Percentiles rank a stretch among this genome's conserved stretches.
These are phyloP conservation scores for Coemansia umbellata DNA, from an alignment of 192 early-diverging fungal species.

Conservation along the genomic window DNA sequence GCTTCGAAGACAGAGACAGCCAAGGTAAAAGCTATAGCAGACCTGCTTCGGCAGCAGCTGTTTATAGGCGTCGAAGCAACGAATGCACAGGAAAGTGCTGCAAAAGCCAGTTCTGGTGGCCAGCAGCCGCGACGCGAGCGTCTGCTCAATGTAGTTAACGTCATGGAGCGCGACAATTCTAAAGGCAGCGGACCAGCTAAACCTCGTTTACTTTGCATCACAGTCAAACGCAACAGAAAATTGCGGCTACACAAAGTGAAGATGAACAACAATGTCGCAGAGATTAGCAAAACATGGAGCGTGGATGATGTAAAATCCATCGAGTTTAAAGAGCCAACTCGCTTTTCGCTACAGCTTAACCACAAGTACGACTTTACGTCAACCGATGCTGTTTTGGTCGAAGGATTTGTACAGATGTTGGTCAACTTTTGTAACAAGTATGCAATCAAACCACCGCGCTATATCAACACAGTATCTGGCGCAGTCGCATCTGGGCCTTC, in stretches of 20 bases:
- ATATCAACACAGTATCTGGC: conserved; percentile 37
- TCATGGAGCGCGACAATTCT: conserved; percentile 48
- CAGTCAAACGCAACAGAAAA: conserved; percentile 49
- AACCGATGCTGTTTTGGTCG: conserved; percentile 31
- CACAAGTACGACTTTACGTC: conserved; percentile 47
- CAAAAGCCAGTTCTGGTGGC: conserved; percentile 27
- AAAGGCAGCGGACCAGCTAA: conserved; percentile 33
- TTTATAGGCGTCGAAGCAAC: conserved; percentile 49
- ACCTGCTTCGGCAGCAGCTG: conserved; percentile 30
- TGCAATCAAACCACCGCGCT: conserved; percentile 32
- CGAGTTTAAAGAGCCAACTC: conserved; percentile 47
- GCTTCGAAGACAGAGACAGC: conserved; percentile 37
- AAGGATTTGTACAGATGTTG: conserved; percentile 48
- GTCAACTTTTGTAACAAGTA: conserved; percentile 47
- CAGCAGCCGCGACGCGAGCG: conserved; percentile 48
- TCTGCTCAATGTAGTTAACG: conserved; percentile 40
- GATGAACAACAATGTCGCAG: conserved; percentile 28
- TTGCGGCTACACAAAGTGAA: conserved; percentile 48
- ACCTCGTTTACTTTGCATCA: conserved; percentile 43
- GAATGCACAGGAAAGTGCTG: conserved; percentile 28
- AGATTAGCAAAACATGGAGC: conserved; percentile 48
- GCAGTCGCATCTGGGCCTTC: neutral
- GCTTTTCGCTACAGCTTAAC: conserved; percentile 39
- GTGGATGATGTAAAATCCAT: conserved; percentile 46
- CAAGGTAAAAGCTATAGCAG: conserved; percentile 42